A percentile compares a stretch with the other conserved stretches of the same genome.
These are phyloP conservation scores for Fusarium dlaminii DNA, from an alignment of 2,329 filamentous ascomycete species.

Conservation along the genomic window DNA sequence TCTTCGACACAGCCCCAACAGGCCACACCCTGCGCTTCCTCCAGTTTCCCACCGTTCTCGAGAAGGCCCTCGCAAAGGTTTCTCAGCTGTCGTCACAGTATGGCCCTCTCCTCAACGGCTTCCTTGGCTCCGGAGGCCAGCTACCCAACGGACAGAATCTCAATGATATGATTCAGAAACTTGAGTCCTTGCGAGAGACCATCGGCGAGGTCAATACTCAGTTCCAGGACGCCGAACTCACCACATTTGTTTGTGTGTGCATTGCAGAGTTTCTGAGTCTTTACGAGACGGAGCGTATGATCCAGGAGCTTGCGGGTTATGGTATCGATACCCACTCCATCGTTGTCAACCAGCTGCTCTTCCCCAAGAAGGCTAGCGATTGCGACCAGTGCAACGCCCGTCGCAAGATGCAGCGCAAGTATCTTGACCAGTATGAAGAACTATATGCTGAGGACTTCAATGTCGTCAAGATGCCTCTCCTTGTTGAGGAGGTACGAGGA, in stretches of 20 bases:
- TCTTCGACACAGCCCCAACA: constrained; percentile 98
- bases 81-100: constrained; percentile 94
- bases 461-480: constrained; percentile 95
- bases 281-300: constrained; percentile 99
- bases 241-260: constrained; percentile 97
- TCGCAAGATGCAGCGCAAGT: constrained; percentile 99
- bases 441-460: constrained; percentile 96
- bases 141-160: constrained; percentile 94
- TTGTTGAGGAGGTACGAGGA: constrained; percentile 94
- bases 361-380: constrained; percentile 83
- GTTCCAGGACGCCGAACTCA: constrained; percentile 96
- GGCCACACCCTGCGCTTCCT: constrained; percentile 98
- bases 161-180: constrained; percentile 91
- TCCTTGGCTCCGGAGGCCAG: constrained; percentile 79
- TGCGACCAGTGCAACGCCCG: constrained; percentile 97
- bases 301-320: constrained; percentile 94
- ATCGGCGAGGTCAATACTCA: constrained; percentile 97
- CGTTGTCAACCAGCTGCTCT: constrained; percentile 97
- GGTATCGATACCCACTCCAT: constrained; percentile 96
- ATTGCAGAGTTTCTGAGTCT: constrained; percentile 96
- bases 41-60: constrained; percentile 96
- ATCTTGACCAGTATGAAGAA: constrained; percentile 98
- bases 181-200: constrained; percentile 91
- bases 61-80: constrained; percentile 97
- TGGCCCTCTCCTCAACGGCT: constrained; percentile 92